Evolutionary conservation across 257 asterid genomes (phyloP), one percentile per base, ranked within the genome.

Genomic region (Solanum gandarillasii): DNA sequence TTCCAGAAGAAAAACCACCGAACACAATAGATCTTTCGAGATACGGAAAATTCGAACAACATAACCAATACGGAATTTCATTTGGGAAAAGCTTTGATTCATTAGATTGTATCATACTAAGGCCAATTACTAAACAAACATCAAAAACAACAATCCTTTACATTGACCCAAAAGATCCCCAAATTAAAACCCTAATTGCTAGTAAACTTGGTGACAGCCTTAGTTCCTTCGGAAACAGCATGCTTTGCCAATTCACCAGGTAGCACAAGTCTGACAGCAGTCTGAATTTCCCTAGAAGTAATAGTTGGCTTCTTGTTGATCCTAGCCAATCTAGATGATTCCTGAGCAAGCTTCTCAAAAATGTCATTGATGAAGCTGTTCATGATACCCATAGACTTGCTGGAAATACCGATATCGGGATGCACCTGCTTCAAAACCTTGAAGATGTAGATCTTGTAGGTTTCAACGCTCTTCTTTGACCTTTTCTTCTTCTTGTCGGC

Each of bases 341-440:
- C 81, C 46, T 73, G 81, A 73, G 81, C 81, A 73, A 73, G 81
- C 46, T 73, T 73, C 81, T 73, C 82, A 73, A 73, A 73, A 20
- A 73, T 73, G 38, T 73, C 82, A 32, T 72, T 72, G 35, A 72
- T 72, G 13, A 72, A 72, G 20, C 79, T 72, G 43, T 72, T 72
- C 79, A 72, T 72, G 21, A 72, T 72, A 8, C 81, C 81, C 81
- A 72, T 72, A 3, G 81, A 20, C 14, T 72, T 72, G 23, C 81
- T 72, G 81, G 81, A 72, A 34, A 72, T 72, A 9, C 81, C 81
- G 2, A 72, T 72, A 20, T 72, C 81, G 0, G 81, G 81, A 72
- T 72, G 81, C 3, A 72, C 81, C 41, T 72, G 81, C 27, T 72
- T 72, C 43, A 72, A 20, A 6, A 72, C 81, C 27, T 72, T 72